These are phyloP conservation scores for Malassezia sp. DNA, from an alignment of 1,284 basidiomycete species.

Conservation along the genomic window DNA sequence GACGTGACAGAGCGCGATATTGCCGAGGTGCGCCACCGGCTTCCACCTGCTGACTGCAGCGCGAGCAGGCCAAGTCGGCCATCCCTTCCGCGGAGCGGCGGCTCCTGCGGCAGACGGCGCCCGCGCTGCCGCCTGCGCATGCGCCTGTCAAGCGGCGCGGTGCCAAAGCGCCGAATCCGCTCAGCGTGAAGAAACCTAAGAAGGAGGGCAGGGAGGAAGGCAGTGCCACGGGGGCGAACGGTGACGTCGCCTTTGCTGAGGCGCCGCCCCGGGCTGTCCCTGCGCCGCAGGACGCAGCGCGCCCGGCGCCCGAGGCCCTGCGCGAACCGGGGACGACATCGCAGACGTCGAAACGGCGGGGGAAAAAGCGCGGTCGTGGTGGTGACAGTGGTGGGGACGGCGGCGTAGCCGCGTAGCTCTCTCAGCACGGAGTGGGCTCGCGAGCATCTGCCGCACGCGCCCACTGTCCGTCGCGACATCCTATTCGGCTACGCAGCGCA, in stretches of 20 bases:
- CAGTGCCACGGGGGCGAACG: no score
- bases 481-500: no score
- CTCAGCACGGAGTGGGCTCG: no score
- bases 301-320: neutral
- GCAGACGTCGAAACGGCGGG: slow-evolving; percentile 1
- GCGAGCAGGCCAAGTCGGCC: slow-evolving; percentile 26
- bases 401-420: neutral
- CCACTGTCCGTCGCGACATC: no score
- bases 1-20: slow-evolving; percentile 27
- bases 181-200: slow-evolving; percentile 72
- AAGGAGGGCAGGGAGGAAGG: no score
- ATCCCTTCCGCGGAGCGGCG: slow-evolving; percentile 18
- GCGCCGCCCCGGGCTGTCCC: neutral
- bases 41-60: no score
- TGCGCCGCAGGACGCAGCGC: neutral
- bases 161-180: slow-evolving; percentile 78
- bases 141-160: slow-evolving; percentile 55
- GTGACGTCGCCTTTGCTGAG: no score
- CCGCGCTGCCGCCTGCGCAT: neutral
- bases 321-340: neutral
- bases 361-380: slow-evolving; percentile 15
- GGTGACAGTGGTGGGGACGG: neutral
- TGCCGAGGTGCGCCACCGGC: slow-evolving; percentile 20
- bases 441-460: slow-evolving; percentile 2
- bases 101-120: slow-evolving; percentile 13